Evolutionary conservation across 371 early-diverging fungal species (phyloP), one percentile per base, ranked within the genome.

Genomic region (Mucor piriformis): DNA sequence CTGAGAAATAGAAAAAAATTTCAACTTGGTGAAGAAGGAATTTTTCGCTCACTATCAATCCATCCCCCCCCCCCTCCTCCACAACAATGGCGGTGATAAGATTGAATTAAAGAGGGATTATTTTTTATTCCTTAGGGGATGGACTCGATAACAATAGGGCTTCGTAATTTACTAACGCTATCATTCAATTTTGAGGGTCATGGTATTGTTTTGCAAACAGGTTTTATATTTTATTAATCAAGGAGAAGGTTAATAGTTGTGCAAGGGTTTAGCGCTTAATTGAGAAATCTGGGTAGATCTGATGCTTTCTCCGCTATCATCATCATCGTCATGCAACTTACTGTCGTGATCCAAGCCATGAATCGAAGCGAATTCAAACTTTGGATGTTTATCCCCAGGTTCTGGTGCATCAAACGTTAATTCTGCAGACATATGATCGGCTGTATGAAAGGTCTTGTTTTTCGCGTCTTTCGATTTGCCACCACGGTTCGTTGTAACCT

Each of bases 251-350:
- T 43, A 51, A 18, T 63, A 63, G 37, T 51, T 51, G 21, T 61
- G 57, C 16, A 70, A 55, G 6, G 70, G 63, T 44, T 66, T 70
- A 18, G 60, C 63, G 20, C 70, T 70, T 18, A 58, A 16, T 32
- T 70, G 67, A 15, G 70, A 70, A 20, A 44, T 35, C 15, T 70
- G 67, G 3, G 46, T 57, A 15, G 70, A 70, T 23, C 58, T 53
- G n/a, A 66, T 50, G 53, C 67, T 66, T 6, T 60, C 64, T 13
- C 33, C 50, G 13, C 49, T 47, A 32, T 54, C 48, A 38, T 50
- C 53, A 3, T 60, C 63, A 10, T 57, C 59, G 5, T 69, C 55
- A 18, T 50, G 34, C 11, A 38, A n/a, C 35, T 69, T 62, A 33
- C 50, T 61, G 33, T 66, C 70, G 37, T 50, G 37, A 21, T 65